Conservation (phyloP, 495 filamentous ascomycete genomes). For the Jackrogersella minutella region DNA sequence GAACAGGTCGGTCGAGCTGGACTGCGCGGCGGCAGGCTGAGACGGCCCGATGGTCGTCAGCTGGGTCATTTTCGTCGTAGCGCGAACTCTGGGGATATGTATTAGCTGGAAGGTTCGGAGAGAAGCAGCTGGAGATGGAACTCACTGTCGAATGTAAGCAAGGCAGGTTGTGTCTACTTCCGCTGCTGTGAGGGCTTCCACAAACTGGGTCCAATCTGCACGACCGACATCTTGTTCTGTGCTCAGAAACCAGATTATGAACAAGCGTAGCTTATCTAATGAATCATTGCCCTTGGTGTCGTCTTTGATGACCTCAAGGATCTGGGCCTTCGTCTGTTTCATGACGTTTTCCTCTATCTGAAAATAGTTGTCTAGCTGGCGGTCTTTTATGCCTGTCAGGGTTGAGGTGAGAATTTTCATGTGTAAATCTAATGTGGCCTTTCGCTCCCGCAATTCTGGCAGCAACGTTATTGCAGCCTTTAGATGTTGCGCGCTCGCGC, state of each 20-base stretch:
- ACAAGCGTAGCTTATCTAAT: conserved; percentile 87
- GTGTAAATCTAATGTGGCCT: conserved; percentile 93
- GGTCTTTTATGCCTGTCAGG: conserved; percentile 88
- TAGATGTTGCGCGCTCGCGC: conserved; percentile 88
- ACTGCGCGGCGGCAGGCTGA: conserved; percentile 61
- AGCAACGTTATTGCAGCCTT: conserved; percentile 94
- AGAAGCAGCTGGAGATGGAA: conserved; percentile 5
- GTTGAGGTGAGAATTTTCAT: conserved; percentile 96
- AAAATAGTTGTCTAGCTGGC: conserved; percentile 95
- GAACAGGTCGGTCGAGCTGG: conserved; percentile 77
- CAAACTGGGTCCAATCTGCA: conserved; percentile 84
- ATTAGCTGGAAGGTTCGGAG: conserved; percentile 6
- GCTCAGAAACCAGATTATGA: conserved; percentile 97
- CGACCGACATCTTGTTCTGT: conserved; percentile 88
- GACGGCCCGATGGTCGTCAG: conserved; percentile 81
- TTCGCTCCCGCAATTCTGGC: conserved; percentile 91
- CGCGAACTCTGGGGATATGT: conserved; percentile 74
- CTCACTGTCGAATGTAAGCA: conserved; percentile 83
- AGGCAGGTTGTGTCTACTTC: conserved; percentile 79
- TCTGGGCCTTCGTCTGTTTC: conserved; percentile 89
- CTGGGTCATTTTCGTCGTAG: conserved; percentile 98
- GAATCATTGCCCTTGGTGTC: conserved; percentile 81
- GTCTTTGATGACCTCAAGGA: conserved; percentile 87
- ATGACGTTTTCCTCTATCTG: conserved; percentile 93
- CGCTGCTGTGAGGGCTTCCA: conserved; percentile 79